These are phyloP conservation scores for Symbiodinium natans DNA, from an alignment of 73 alveolate species.

Conservation along the genomic window DNA sequence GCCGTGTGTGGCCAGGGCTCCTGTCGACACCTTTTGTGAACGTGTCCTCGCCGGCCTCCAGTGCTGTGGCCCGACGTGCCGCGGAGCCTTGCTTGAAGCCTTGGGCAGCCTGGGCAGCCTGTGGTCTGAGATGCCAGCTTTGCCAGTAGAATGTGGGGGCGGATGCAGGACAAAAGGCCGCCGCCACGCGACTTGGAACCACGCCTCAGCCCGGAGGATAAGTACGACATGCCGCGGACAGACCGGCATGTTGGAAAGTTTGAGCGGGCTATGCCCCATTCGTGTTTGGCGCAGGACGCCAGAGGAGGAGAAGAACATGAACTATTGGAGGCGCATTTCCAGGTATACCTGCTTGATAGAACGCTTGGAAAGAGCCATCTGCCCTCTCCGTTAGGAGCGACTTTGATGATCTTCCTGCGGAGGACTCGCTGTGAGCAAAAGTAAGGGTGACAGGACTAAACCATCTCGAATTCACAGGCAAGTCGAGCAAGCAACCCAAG, in stretches of 20 bases:
- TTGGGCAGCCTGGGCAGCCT: no score
- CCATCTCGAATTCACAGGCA: neutral
- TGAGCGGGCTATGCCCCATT: neutral
- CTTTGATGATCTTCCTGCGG: slow-evolving; percentile 72
- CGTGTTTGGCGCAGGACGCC: slow-evolving; percentile 17
- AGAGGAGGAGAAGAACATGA: slow-evolving; percentile 71
- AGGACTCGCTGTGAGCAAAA: neutral
- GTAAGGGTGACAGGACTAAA: neutral
- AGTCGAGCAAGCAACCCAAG: neutral
- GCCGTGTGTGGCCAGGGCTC: neutral
- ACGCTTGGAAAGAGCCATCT: neutral
- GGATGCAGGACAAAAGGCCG: slow-evolving; percentile 21
- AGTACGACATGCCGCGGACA: slow-evolving; percentile 58
- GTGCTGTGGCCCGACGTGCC: slow-evolving; percentile 10
- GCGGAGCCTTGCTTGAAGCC: neutral
- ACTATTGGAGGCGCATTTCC: slow-evolving; percentile 27
- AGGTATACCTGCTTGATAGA: neutral
- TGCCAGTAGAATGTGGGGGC: no score
- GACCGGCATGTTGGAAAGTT: neutral
- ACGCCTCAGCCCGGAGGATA: slow-evolving; percentile 55
- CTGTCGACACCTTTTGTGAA: slow-evolving; percentile 3
- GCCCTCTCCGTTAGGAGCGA: slow-evolving; percentile 26
- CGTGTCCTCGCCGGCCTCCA: neutral
- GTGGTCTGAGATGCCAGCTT: no score
- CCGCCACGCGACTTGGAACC: slow-evolving; percentile 76